Percentiles rank a stretch among this genome's conserved stretches.
Conservation (phyloP, 192 early-diverging fungal species). For the Anaeromyces robustus region DNA sequence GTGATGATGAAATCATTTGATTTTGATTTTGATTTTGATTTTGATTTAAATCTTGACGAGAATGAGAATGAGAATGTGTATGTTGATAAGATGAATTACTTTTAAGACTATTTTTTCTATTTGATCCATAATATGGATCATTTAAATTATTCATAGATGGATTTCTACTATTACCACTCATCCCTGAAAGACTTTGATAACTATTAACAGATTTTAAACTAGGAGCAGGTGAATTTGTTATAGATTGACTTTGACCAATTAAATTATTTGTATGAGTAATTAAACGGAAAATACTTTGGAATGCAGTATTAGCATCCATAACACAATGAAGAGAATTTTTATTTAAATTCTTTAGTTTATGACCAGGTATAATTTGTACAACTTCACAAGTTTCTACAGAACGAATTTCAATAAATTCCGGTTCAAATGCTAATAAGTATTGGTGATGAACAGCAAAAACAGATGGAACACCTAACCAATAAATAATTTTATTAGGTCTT, state of each 20-base stretch:
- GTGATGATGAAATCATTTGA: no score
- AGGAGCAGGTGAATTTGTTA: background rate
- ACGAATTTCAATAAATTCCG: constrained; percentile 77
- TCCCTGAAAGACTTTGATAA: background rate
- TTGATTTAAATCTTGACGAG: no score
- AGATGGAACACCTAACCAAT: constrained; percentile 77
- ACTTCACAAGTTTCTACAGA: constrained; percentile 58
- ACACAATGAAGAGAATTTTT: background rate
- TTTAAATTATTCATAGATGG: background rate
- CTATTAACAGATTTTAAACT: background rate
- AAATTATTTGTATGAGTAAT: background rate
- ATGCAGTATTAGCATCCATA: background rate
- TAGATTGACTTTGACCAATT: background rate
- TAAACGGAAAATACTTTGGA: background rate
- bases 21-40: no score
- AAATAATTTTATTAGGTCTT: constrained; percentile 57
- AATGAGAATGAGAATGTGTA: no score
- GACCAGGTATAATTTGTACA: constrained; percentile 41
- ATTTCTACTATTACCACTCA: background rate
- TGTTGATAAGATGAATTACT: no score
- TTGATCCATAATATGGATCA: background rate
- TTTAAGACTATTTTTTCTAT: background rate
- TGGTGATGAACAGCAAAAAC: constrained; percentile 33
- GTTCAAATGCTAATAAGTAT: constrained; percentile 81
- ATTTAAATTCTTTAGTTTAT: background rate